phyloP scores from a whole-genome alignment of 768 basidiomycete genomes.

The Mycena capillaripes region DNA sequence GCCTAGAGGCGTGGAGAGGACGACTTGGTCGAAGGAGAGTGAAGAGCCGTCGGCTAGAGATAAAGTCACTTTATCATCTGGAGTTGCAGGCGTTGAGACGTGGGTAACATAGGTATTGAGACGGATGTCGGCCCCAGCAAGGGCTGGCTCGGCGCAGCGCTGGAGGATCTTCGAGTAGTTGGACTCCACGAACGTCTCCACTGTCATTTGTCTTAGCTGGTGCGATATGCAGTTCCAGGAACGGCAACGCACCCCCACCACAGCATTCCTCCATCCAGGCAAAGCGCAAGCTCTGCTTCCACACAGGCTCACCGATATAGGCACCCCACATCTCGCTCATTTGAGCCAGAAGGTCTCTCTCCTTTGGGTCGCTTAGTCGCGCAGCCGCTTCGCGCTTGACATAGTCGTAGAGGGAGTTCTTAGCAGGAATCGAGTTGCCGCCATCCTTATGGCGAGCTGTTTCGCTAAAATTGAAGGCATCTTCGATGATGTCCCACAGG shows the following conservation, averaged over 20 bases:
- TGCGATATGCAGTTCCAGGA: background rate
- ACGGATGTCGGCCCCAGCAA: slow-evolving; percentile 29
- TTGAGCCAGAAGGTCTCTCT: slow-evolving; percentile 31
- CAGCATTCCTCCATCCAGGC: slow-evolving; percentile 42
- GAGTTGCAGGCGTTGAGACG: slow-evolving; percentile 27
- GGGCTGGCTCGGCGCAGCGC: slow-evolving; percentile 27
- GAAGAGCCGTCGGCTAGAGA: slow-evolving; percentile 34
- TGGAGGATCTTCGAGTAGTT: slow-evolving; percentile 36
- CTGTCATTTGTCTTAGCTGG: slow-evolving; percentile 22
- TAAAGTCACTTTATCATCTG: slow-evolving; percentile 25
- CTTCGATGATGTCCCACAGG: slow-evolving; percentile 38
- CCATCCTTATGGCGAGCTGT: slow-evolving; percentile 28
- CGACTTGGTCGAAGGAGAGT: slow-evolving; percentile 34
- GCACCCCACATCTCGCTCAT: slow-evolving; percentile 41
- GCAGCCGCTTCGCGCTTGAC: slow-evolving; percentile 30
- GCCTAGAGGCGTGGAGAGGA: slow-evolving; percentile 37
- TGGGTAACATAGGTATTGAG: slow-evolving; percentile 32
- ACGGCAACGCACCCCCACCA: slow-evolving; percentile 34
- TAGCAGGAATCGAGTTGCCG: slow-evolving; percentile 30
- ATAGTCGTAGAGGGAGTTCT: slow-evolving; percentile 34
- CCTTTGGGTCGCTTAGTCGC: slow-evolving; percentile 30
- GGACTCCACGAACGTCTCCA: slow-evolving; percentile 39
- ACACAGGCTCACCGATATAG: slow-evolving; percentile 39
- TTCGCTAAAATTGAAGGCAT: slow-evolving; percentile 36
- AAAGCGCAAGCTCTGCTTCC: slow-evolving; percentile 39